These are phyloP conservation scores for Hemisphaericaspora xylofermentans DNA, from an alignment of 1,139 yeast genomes.

Conservation along the genomic window DNA sequence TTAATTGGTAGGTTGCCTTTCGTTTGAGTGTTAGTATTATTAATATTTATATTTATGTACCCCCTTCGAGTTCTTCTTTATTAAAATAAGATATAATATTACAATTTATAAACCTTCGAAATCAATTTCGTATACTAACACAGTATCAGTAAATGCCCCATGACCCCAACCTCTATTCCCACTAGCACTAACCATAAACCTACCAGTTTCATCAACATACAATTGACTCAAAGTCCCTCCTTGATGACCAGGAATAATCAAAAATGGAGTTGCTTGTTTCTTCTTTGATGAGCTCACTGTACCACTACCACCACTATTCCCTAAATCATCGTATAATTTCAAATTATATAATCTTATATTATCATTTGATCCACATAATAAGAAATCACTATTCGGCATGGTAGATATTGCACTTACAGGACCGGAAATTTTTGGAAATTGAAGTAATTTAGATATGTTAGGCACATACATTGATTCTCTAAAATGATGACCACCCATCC, in stretches of 20 bases:
- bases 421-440: conserved; percentile 86
- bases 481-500: no score
- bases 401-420: conserved; percentile 82
- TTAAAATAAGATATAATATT: no score
- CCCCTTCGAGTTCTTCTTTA: no score
- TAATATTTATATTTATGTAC: no score
- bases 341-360: conserved; percentile 85
- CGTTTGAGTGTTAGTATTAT: neutral
- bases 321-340: conserved; percentile 46
- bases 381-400: conserved; percentile 76
- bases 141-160: conserved; percentile 74
- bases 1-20: neutral
- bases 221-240: conserved; percentile 59
- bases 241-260: conserved; percentile 63
- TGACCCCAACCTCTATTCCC: conserved; percentile 96
- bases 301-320: conserved; percentile 19
- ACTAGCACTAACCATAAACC: conserved; percentile 86
- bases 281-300: no score
- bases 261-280: conserved; percentile 53
- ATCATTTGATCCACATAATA: conserved; percentile 87
- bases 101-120: conserved; percentile 22
- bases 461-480: conserved; percentile 33
- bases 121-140: conserved; percentile 74
- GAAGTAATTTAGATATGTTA: conserved; percentile 57
- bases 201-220: conserved; percentile 79